Conservation (phyloP, 2,329 filamentous ascomycete species). For the Stemphylium lycopersici region DNA sequence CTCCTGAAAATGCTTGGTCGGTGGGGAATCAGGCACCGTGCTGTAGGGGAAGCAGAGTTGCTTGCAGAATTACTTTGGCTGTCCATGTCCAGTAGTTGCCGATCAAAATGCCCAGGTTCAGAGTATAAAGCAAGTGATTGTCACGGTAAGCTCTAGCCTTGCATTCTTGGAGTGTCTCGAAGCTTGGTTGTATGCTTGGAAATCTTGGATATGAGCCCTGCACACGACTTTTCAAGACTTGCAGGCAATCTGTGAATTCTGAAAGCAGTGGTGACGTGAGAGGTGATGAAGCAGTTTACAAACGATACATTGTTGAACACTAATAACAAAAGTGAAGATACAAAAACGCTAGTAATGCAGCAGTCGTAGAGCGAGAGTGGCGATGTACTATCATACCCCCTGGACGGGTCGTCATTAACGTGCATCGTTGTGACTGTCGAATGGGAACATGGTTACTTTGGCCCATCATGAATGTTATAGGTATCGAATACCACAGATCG, state of each 20-base stretch:
- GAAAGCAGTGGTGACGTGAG: conserved; percentile 16
- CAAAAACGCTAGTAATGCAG: background rate
- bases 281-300: conserved; percentile 1
- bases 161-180: background rate
- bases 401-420: background rate
- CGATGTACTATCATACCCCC: background rate
- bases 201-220: background rate
- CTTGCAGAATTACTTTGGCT: background rate
- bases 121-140: background rate
- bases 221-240: background rate
- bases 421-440: background rate
- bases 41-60: background rate
- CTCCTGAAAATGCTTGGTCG: conserved; percentile 21
- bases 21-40: conserved; percentile 3
- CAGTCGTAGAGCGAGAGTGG: background rate
- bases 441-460: background rate
- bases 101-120: background rate
- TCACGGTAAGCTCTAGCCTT: background rate
- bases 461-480: background rate
- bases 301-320: conserved; percentile 14
- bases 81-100: background rate
- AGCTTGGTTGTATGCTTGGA: background rate
- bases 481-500: background rate
- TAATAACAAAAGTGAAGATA: conserved; percentile 2
- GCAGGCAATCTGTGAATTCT: conserved; percentile 5